phyloP scores from a whole-genome alignment of 2,329 filamentous ascomycete species.

The Fusarium coicis region DNA sequence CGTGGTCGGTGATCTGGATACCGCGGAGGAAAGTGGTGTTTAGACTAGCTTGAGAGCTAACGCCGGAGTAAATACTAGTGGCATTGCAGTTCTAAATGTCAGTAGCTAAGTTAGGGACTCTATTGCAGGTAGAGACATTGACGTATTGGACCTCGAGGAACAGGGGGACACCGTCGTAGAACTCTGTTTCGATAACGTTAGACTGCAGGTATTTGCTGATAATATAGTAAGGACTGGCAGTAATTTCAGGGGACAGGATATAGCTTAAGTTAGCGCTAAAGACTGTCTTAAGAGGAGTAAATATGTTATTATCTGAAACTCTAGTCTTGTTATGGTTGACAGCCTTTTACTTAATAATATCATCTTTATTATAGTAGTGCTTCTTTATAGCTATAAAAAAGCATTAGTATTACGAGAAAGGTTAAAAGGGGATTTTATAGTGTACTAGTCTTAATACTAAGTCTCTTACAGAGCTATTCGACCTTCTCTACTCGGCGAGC shows the following conservation, averaged over 20 bases:
- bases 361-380: constrained; percentile 4
- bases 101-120: neutral
- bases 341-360: constrained; percentile 4
- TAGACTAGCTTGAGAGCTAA: constrained; percentile 1
- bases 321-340: constrained; percentile 12
- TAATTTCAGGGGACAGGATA: neutral
- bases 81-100: constrained; percentile 18
- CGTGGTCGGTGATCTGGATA: constrained; percentile 8
- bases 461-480: neutral
- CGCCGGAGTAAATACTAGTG: constrained; percentile 6
- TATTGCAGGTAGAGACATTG: neutral
- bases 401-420: no score
- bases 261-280: constrained; percentile 17
- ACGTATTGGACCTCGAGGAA: constrained; percentile 19
- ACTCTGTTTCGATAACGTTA: constrained; percentile 2
- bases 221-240: neutral
- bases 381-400: no score
- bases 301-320: neutral
- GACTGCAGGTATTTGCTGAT: constrained; percentile 9
- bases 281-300: neutral
- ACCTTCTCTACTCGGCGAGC: constrained; percentile 5
- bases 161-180: neutral
- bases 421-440: rapidly evolving
- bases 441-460: constrained; percentile 4
- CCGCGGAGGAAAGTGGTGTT: constrained; percentile 14